Evolutionary conservation across 306 rosid genomes (phyloP).

Genomic region (Cyamopsis tetragonoloba): DNA sequence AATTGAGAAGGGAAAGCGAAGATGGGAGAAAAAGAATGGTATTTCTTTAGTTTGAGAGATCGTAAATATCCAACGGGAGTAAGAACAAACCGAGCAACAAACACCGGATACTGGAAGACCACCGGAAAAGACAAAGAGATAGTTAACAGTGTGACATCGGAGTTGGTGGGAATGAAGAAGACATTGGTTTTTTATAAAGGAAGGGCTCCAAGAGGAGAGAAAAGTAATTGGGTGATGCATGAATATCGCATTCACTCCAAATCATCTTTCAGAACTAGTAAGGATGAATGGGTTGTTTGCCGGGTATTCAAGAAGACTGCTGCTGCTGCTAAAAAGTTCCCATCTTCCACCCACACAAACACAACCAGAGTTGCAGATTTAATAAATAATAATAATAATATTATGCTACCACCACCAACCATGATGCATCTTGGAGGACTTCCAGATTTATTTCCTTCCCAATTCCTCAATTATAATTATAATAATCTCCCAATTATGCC

Average conservation of each 20-base stretch:
- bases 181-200: constrained; percentile 92
- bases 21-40: constrained; percentile 97
- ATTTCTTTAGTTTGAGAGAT: constrained; percentile 84
- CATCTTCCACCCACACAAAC: constrained; percentile 49
- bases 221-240: constrained; percentile 93
- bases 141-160: constrained; percentile 52
- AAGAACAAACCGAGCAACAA: constrained; percentile 86
- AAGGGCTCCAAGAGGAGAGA: constrained; percentile 95
- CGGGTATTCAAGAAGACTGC: constrained; percentile 79
- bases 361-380: no score
- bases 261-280: constrained; percentile 49
- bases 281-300: constrained; percentile 95
- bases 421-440: constrained; percentile 71
- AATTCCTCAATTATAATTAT: no score
- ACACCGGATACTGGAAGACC: constrained; percentile 92
- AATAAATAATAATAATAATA: no score
- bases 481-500: no score
- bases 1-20: constrained; percentile 83
- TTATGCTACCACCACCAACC: constrained; percentile 40
- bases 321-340: constrained; percentile 67
- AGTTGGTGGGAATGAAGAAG: constrained; percentile 90
- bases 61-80: constrained; percentile 95
- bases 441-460: constrained; percentile 40
- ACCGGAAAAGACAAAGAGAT: constrained; percentile 94
- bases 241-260: constrained; percentile 84